These are phyloP conservation scores for Pseudogymnoascus sp. DNA, from an alignment of 2,329 filamentous ascomycete species.

Conservation along the genomic window DNA sequence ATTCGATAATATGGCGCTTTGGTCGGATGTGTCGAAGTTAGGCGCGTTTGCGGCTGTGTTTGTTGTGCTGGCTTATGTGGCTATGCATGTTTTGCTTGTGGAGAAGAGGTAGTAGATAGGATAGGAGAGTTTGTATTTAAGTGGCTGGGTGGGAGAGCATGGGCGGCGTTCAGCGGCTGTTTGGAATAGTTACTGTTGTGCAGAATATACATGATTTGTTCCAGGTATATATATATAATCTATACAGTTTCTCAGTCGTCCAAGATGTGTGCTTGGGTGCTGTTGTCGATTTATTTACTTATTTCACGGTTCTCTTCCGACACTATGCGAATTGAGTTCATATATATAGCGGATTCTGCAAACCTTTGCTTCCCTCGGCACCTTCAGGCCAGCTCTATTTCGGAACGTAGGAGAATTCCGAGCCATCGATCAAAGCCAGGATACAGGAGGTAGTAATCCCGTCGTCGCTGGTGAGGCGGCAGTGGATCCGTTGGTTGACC, in stretches of 20 bases:
- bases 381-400: no score
- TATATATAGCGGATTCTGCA: background rate
- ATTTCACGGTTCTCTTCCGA: background rate
- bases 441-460: background rate
- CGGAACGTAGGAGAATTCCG: no score
- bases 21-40: conserved; percentile 75
- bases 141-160: background rate
- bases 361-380: background rate
- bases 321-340: background rate
- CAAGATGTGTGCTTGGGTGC: background rate
- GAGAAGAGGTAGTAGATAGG: conserved; percentile 62
- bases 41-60: conserved; percentile 78
- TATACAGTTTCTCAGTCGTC: background rate
- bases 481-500: background rate
- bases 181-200: background rate
- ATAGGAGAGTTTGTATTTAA: conserved; percentile 8
- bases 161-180: conserved; percentile 1
- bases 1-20: conserved; percentile 81
- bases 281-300: background rate
- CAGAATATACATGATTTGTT: conserved; percentile 3
- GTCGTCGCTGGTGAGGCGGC: background rate
- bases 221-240: background rate
- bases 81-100: conserved; percentile 89
- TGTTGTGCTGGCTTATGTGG: conserved; percentile 77
- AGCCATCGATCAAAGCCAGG: background rate